Conservation (phyloP, 2,329 filamentous ascomycete species). For the Cyanodermella asteris region DNA sequence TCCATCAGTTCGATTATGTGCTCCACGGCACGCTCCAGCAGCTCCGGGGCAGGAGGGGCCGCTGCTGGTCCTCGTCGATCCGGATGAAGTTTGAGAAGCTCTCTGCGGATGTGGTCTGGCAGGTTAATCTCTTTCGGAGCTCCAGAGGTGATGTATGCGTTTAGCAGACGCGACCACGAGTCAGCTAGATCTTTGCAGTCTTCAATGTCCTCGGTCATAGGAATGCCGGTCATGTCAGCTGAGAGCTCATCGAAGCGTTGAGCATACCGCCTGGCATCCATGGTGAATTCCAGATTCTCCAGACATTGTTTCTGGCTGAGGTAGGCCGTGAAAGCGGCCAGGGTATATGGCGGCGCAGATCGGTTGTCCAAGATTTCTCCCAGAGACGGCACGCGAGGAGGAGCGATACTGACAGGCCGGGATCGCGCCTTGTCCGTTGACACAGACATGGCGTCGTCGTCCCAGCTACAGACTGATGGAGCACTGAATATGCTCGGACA, state of each 20-base stretch:
- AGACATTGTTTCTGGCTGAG: slow-evolving; percentile 92
- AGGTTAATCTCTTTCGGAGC: slow-evolving; percentile 79
- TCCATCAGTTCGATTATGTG: slow-evolving; percentile 96
- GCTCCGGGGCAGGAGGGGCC: slow-evolving; percentile 48
- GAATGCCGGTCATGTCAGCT: slow-evolving; percentile 24
- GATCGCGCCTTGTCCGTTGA: too few species aligned
- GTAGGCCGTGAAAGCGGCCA: slow-evolving; percentile 88
- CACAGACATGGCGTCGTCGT: too few species aligned
- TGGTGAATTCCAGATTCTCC: slow-evolving; percentile 88
- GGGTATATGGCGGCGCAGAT: slow-evolving; percentile 70
- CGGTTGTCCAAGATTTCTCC: slow-evolving; percentile 73
- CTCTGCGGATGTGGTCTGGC: slow-evolving; percentile 64
- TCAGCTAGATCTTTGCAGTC: slow-evolving; percentile 49
- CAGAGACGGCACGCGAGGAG: too few species aligned
- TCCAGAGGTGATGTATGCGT: slow-evolving; percentile 74
- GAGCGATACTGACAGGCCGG: too few species aligned
- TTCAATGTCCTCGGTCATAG: slow-evolving; percentile 28
- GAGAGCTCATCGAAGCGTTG: slow-evolving; percentile 40
- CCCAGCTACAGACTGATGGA: too few species aligned
- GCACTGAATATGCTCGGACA: too few species aligned
- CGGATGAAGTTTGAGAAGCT: slow-evolving; percentile 43
- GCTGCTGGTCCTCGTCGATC: too few species aligned
- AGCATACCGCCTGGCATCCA: slow-evolving; percentile 74
- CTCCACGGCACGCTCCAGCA: slow-evolving; percentile 58
- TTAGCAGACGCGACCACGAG: slow-evolving; percentile 71